phyloP scores from a whole-genome alignment of 768 basidiomycete species.

The Hortiboletus flavorubellus region DNA sequence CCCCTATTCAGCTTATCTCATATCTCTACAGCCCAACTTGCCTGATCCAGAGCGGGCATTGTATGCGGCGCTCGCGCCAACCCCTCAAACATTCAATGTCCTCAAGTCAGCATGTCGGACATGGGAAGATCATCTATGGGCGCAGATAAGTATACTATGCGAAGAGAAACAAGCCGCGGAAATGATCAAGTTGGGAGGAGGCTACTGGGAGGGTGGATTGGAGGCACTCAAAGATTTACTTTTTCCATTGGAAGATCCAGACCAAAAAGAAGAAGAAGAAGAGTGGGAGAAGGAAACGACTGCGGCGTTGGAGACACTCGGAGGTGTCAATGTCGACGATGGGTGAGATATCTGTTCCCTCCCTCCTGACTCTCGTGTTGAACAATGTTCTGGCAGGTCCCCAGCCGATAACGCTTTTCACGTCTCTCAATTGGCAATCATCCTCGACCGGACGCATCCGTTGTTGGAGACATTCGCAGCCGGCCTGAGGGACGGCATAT shows the following conservation, averaged over 20 bases:
- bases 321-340: conserved; percentile 56
- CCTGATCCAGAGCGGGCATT: conserved; percentile 76
- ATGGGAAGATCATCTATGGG: conserved; percentile 98
- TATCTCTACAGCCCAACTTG: conserved; percentile 44
- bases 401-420: conserved; percentile 76
- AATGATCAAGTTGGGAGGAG: conserved; percentile 58
- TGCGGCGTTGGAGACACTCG: conserved; percentile 53
- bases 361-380: background rate
- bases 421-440: conserved; percentile 75
- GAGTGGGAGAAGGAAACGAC: conserved; percentile 68
- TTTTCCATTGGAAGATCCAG: conserved; percentile 24
- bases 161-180: conserved; percentile 76
- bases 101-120: conserved; percentile 75
- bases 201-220: conserved; percentile 77
- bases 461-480: conserved; percentile 68
- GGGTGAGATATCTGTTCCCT: conserved; percentile 43
- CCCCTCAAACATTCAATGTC: conserved; percentile 57
- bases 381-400: conserved; percentile 36
- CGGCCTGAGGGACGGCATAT: conserved; percentile 50
- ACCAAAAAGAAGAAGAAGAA: conserved; percentile 44
- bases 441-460: conserved; percentile 62
- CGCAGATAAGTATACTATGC: conserved; percentile 73
- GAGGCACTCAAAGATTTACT: conserved; percentile 41
- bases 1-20: conserved; percentile 4
- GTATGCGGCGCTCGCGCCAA: conserved; percentile 82